phyloP scores from a whole-genome alignment of 352 stramenopile genomes.

The Phytopythium delawarense region DNA sequence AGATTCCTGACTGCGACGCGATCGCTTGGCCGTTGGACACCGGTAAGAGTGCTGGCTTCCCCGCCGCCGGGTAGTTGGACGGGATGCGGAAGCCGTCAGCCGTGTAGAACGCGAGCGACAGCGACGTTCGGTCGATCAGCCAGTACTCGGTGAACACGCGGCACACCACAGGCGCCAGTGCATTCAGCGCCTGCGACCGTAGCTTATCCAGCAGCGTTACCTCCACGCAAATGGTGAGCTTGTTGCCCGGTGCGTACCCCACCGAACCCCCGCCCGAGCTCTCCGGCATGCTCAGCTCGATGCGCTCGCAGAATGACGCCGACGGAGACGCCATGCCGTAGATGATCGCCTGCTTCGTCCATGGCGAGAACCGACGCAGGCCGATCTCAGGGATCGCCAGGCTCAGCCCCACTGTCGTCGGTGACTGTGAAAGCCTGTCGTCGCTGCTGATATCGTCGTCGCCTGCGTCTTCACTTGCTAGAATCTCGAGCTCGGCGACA shows the following conservation, averaged over 20 bases:
- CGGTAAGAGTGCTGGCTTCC: background rate
- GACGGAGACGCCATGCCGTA: constrained; percentile 44
- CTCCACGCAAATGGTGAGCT: constrained; percentile 59
- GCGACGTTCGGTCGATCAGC: constrained; percentile 75
- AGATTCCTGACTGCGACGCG: constrained; percentile 32
- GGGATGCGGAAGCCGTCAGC: constrained; percentile 54
- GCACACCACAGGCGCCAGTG: constrained; percentile 55
- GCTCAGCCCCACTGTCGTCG: constrained; percentile 66
- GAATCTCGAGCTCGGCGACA: constrained; percentile 67
- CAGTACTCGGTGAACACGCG: constrained; percentile 82
- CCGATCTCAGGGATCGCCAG: constrained; percentile 65
- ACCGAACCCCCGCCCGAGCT: constrained; percentile 18
- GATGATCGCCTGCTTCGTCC: constrained; percentile 55
- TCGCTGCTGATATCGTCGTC: constrained; percentile 13
- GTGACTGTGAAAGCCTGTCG: constrained; percentile 24
- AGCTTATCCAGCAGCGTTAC: constrained; percentile 51
- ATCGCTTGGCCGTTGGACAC: background rate
- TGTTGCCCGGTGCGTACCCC: constrained; percentile 27
- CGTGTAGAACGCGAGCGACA: constrained; percentile 70
- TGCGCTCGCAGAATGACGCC: constrained; percentile 40
- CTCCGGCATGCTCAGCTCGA: constrained; percentile 58
- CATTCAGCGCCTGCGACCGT: constrained; percentile 33
- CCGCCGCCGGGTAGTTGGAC: constrained; percentile 28
- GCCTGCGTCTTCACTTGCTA: constrained; percentile 29
- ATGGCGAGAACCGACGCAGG: constrained; percentile 45